phyloP scores from a whole-genome alignment of 2,329 filamentous ascomycete genomes.

The Sarocladium strictum region DNA sequence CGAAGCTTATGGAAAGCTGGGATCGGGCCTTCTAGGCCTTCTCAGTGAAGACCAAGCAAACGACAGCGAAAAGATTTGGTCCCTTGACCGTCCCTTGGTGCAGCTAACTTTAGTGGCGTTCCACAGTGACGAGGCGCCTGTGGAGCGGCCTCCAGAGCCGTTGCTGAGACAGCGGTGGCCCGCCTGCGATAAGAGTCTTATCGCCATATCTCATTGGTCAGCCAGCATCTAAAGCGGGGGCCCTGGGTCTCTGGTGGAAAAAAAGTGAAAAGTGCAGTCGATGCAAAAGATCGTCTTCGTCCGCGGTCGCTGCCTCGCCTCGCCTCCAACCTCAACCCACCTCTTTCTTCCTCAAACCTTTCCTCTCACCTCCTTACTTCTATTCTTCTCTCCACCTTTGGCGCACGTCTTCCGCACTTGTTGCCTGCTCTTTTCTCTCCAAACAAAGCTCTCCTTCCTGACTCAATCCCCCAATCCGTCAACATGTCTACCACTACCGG shows the following conservation, averaged over 20 bases:
- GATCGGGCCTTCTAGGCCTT: not conserved
- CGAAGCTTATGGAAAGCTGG: not conserved
- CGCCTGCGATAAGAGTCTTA: constrained; percentile 24
- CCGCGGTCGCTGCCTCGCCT: constrained; percentile 2
- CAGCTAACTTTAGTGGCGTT: not conserved
- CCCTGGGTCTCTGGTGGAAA: constrained; percentile 3
- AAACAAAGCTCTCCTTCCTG: constrained; percentile 1
- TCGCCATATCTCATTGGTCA: constrained; percentile 23
- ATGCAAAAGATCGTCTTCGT: constrained; percentile 9
- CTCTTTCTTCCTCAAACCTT: not conserved
- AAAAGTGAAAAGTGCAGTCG: constrained; percentile 10
- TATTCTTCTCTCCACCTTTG: not conserved
- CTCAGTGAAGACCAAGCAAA: too few species aligned
- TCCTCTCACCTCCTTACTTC: not conserved
- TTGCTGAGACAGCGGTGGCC: constrained; percentile 28
- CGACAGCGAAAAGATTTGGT: too few species aligned
- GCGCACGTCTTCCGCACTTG: not conserved
- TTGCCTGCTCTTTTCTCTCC: not conserved
- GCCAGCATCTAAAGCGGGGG: constrained; percentile 4
- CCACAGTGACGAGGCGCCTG: constrained; percentile 7
- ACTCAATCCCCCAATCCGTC: constrained; percentile 11
- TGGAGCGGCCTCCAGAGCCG: constrained; percentile 11
- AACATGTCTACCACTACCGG: constrained; percentile 59
- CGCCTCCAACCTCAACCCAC: constrained; percentile 9
- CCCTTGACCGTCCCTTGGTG: too few species aligned